Base-by-base conservation (phyloP, 73 alveolate species). In the Symbiodinium pilosum region DNA sequence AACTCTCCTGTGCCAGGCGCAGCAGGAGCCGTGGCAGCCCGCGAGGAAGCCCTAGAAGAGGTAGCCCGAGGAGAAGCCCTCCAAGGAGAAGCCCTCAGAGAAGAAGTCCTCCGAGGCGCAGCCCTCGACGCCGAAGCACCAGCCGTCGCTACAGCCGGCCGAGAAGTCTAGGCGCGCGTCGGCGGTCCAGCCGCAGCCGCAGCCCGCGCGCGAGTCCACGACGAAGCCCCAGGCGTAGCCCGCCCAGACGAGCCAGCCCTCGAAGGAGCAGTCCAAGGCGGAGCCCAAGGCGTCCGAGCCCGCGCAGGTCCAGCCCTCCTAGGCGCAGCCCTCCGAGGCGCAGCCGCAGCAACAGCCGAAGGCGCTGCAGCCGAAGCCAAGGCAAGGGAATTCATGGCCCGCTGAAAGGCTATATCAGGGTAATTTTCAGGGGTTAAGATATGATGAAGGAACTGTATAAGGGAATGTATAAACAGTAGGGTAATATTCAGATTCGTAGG, bases 151-250 rank as follows among this genome's bases (percentile, higher is more conserved):
- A n/a, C 34, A 26, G 81, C 34, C 81, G 39, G 20, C 40, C 39
- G 30, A 64, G 81, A 64, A 64, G 81, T 64, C 38, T 24, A 28
- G 81, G 81, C 30, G 81, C 30, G 30, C 38, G 38, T 38, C 81
- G 81, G 38, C 81, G 81, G 14, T n/a, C 39, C 38, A 64, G 81
- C 81, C 81, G 81, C 81, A 64, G 81, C 81, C 81, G 81, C 30
- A 64, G 81, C 81, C 77, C 77, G 7, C 81, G 81, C 39, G 5
- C 39, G 38, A 64, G 81, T 38, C 81, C 81, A 9, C 81, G 38
- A 6, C 30, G 81, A 28, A 64, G 81, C 30, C 59, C 59, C 6
- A 64, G 81, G 81, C 38, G 81, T 18, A 64, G 81, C 81, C 81
- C 81, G 30, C 34, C 34, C 32, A 20, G 81, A 28, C 24, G 81